These are phyloP conservation scores for Microthyrium microscopicum DNA, from an alignment of 2,329 filamentous ascomycete species.

Conservation along the genomic window DNA sequence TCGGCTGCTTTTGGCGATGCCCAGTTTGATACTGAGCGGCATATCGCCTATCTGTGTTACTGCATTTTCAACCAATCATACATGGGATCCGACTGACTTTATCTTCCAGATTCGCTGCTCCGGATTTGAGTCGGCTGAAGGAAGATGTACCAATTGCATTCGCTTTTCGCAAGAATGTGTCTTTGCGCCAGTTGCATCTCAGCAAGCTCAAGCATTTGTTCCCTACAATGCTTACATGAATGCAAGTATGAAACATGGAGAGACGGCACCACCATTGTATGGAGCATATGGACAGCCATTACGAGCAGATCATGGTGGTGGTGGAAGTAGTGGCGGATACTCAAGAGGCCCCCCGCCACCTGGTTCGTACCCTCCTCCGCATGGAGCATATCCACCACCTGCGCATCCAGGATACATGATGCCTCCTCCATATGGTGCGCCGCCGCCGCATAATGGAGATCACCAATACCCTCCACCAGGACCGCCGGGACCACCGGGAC, in stretches of 20 bases:
- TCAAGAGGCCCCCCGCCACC: slow-evolving; percentile 19
- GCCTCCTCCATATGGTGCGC: slow-evolving; percentile 28
- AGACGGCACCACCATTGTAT: slow-evolving; percentile 30
- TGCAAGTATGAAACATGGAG: no score
- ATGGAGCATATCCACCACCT: slow-evolving; percentile 8
- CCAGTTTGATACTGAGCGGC: no score
- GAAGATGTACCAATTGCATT: slow-evolving; percentile 55
- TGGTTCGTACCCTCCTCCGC: slow-evolving; percentile 15
- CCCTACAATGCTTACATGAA: slow-evolving; percentile 53
- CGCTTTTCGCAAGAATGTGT: slow-evolving; percentile 63
- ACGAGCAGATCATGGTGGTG: no score
- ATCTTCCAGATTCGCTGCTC: slow-evolving; percentile 52
- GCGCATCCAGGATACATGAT: slow-evolving; percentile 20
- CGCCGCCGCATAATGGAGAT: no score
- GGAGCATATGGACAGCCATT: slow-evolving; percentile 35
- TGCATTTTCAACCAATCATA: not conserved
- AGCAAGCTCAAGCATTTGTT: slow-evolving; percentile 58
- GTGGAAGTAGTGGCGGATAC: no score
- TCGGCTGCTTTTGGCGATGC: no score
- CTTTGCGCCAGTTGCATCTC: slow-evolving; percentile 60
- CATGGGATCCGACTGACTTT: slow-evolving; percentile 2
- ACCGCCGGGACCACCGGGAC: slow-evolving; percentile 8
- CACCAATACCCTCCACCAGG: slow-evolving; percentile 5
- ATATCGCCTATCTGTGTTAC: slow-evolving; percentile 6
- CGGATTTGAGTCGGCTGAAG: slow-evolving; percentile 57